Evolutionary conservation across 352 stramenopile genomes (phyloP), one percentile per base, ranked within the genome.

Genomic region (Proteromonas lacertae): DNA sequence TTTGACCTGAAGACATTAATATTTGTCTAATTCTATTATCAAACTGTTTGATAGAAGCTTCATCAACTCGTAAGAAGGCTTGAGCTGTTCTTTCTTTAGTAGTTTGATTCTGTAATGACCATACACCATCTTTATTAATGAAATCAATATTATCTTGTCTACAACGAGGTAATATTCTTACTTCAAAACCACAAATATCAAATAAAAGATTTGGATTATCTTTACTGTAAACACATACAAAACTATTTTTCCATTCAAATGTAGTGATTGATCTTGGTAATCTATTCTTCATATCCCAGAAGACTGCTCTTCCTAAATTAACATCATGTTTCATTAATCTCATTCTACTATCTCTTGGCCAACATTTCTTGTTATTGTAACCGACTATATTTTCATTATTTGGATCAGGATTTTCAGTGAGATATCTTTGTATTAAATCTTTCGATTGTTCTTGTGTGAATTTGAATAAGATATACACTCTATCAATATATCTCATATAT

Each of bases 331-430:
- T 96, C 59, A 99, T 88, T 38, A 99, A 52, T 14, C 88, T 69
- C 88, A 99, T 99, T 25, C 88, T 69, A 25, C 79, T 86, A 52
- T 99, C 88, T 33, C 88, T 67, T 20, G 88, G 86, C 88, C 88
- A 99, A 51, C 88, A 99, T 50, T 93, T 95, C 52, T 96, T 96
- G 61, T 96, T 99, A 49, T 91, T 90, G 61, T 99, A 99, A 1
- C 88, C 86, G 23, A 99, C 86, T 29, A 94, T 75, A 47, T 97
- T 99, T 46, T 97, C 86, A 55, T 97, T 99, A 58, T 99, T 99
- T 8, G 88, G 88, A 54, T 99, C 88, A 16, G 88, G 88, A 46
- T 97, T 78, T 51, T 97, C 88, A 9, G 90, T 99, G 38, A 99
- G 57, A 51, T 92, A 96, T 1, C 84, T 64, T 56, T 97, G 88